phyloP scores from a whole-genome alignment of 148 eudicot genomes.

The Chenopodium album region DNA sequence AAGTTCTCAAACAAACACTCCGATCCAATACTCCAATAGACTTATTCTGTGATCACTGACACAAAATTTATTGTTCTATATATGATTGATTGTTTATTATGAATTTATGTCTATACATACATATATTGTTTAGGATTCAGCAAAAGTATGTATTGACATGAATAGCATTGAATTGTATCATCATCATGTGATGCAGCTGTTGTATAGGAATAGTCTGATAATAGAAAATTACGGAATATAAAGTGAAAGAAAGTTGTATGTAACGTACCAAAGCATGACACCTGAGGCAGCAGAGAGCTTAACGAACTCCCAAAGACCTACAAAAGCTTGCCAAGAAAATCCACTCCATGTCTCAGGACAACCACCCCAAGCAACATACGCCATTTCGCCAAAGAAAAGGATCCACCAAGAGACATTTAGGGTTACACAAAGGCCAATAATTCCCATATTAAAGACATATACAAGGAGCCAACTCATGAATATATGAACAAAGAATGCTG shows the following conservation, averaged over 20 bases:
- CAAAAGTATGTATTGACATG: no score
- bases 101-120: no score
- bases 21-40: no score
- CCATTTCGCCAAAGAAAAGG: slow-evolving; percentile 34
- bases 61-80: no score
- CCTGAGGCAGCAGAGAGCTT: slow-evolving; percentile 65
- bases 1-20: no score
- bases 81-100: no score
- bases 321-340: slow-evolving; percentile 50
- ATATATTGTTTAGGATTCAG: no score
- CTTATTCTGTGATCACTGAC: no score
- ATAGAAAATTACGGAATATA: no score
- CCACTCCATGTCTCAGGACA: slow-evolving; percentile 65
- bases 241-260: neutral
- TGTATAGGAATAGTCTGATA: no score
- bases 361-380: slow-evolving; percentile 45
- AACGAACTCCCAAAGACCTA: slow-evolving; percentile 62
- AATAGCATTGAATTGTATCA: no score
- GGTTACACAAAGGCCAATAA: slow-evolving; percentile 43
- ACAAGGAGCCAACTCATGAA: slow-evolving; percentile 45
- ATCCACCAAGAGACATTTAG: slow-evolving; percentile 59
- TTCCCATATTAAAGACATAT: slow-evolving; percentile 37
- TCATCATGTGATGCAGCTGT: no score
- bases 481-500: slow-evolving; percentile 32
- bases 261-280: slow-evolving; percentile 59